Conservation (phyloP, 2,329 filamentous ascomycete genomes). For the Fusarium sp. region DNA sequence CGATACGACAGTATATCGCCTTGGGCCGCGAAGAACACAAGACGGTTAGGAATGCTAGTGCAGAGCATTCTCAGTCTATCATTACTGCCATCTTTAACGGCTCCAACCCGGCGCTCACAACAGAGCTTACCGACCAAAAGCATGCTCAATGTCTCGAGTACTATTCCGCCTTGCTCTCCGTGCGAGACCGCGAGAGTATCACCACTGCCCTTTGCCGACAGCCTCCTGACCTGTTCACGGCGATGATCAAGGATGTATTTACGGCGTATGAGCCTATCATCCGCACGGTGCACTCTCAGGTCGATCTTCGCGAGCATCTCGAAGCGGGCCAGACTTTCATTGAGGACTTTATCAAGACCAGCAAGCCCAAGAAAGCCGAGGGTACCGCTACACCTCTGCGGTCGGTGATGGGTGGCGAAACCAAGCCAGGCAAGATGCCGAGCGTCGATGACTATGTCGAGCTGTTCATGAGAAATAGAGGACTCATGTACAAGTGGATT, state of each 20-base stretch:
- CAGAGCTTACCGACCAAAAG: constrained; percentile 70
- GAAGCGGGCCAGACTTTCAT: constrained; percentile 78
- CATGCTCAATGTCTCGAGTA: constrained; percentile 79
- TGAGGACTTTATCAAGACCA: constrained; percentile 77
- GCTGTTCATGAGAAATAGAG: constrained; percentile 75
- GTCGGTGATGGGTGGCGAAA: constrained; percentile 40
- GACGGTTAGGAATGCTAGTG: constrained; percentile 70
- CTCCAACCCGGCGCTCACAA: constrained; percentile 61
- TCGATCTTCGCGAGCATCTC: constrained; percentile 80
- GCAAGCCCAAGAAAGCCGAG: constrained; percentile 60
- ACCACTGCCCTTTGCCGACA: constrained; percentile 76
- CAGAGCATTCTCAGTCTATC: constrained; percentile 70
- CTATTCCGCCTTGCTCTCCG: constrained; percentile 78
- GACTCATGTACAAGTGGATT: constrained; percentile 77
- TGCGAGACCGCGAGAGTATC: constrained; percentile 82
- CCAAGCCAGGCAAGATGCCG: constrained; percentile 56
- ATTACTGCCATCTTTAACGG: constrained; percentile 75
- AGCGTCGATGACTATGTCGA: constrained; percentile 81
- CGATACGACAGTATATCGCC: constrained; percentile 72
- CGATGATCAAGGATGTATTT: constrained; percentile 75
- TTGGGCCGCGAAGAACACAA: constrained; percentile 71
- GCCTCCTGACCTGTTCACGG: constrained; percentile 81
- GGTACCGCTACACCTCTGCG: neutral
- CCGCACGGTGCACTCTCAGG: constrained; percentile 77
- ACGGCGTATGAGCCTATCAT: constrained; percentile 83